A percentile compares a stretch with the other conserved stretches of the same genome.
Evolutionary conservation across 257 asterid species (phyloP).

Genomic region (Rauvolfia tetraphylla): DNA sequence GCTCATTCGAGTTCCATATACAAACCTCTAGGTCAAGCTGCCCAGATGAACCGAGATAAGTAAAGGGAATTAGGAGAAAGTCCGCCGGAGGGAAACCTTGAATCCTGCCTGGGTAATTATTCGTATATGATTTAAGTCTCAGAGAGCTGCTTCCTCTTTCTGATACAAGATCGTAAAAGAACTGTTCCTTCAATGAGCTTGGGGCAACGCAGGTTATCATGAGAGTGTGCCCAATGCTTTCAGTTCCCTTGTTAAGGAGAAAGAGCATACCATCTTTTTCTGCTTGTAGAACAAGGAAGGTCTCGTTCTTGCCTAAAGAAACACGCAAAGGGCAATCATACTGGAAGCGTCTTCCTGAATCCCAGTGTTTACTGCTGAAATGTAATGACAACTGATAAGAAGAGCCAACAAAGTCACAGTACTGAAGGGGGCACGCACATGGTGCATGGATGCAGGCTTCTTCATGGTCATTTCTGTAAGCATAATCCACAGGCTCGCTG

Average conservation of each 20-base stretch:
- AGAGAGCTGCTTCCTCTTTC: slow-evolving; percentile 87
- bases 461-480: slow-evolving; percentile 61
- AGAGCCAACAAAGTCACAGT: slow-evolving; percentile 67
- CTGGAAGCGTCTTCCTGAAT: slow-evolving; percentile 76
- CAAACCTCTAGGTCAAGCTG: slow-evolving; percentile 70
- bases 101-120: slow-evolving; percentile 67
- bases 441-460: slow-evolving; percentile 61
- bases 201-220: slow-evolving; percentile 85
- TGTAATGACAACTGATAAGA: slow-evolving; percentile 59
- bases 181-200: slow-evolving; percentile 53
- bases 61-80: slow-evolving; percentile 78
- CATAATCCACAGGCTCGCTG: slow-evolving; percentile 45
- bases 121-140: slow-evolving; percentile 67
- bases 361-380: slow-evolving; percentile 80
- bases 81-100: slow-evolving; percentile 69
- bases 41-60: slow-evolving; percentile 48
- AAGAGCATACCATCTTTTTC: slow-evolving; percentile 80
- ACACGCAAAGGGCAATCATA: slow-evolving; percentile 65
- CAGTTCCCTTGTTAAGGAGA: slow-evolving; percentile 69
- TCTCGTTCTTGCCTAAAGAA: slow-evolving; percentile 64
- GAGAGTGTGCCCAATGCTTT: slow-evolving; percentile 61
- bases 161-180: slow-evolving; percentile 62
- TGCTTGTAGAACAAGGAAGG: slow-evolving; percentile 72
- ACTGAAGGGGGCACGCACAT: slow-evolving; percentile 74
- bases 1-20: slow-evolving; percentile 68